A percentile compares a stretch with the other conserved stretches of the same genome.
Conservation (phyloP, 2,329 filamentous ascomycete species). For the Fusarium sp. region DNA sequence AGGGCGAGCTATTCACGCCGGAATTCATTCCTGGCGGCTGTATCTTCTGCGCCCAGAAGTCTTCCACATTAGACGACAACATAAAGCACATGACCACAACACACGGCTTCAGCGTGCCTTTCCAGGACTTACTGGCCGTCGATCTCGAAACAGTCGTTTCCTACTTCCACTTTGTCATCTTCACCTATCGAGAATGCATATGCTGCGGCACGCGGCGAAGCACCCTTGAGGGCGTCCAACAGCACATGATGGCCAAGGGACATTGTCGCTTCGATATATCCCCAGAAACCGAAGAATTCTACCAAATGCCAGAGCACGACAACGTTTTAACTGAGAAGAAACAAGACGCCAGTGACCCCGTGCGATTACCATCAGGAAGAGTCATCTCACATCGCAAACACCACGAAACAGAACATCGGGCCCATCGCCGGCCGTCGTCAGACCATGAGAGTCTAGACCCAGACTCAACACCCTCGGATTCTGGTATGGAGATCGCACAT, state of each 20-base stretch:
- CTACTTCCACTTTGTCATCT: slow-evolving; percentile 66
- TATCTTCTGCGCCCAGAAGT: background rate
- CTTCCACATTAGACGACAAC: slow-evolving; percentile 49
- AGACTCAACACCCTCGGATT: rapidly evolving
- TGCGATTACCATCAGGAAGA: background rate
- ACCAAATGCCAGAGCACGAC: background rate
- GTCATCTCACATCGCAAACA: background rate
- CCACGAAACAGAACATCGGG: background rate
- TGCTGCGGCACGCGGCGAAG: slow-evolving; percentile 62
- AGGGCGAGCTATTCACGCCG: rapidly evolving
- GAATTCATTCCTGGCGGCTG: background rate
- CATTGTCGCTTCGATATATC: slow-evolving; percentile 63
- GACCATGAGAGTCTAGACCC: rapidly evolving
- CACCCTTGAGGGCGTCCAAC: slow-evolving; percentile 62
- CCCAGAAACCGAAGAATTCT: slow-evolving; percentile 59
- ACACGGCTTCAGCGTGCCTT: slow-evolving; percentile 64
- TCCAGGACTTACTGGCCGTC: slow-evolving; percentile 58
- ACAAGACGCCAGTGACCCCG: rapidly evolving
- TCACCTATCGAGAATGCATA: slow-evolving; percentile 66
- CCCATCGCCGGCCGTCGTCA: rapidly evolving
- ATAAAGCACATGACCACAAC: slow-evolving; percentile 64
- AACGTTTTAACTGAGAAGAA: background rate
- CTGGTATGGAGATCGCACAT: background rate
- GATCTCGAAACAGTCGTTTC: slow-evolving; percentile 62
- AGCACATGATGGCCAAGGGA: slow-evolving; percentile 66